Evolutionary conservation across 345 rosid genomes (phyloP), one percentile per base, ranked within the genome.

Genomic region (Lumnitzera littorea): DNA sequence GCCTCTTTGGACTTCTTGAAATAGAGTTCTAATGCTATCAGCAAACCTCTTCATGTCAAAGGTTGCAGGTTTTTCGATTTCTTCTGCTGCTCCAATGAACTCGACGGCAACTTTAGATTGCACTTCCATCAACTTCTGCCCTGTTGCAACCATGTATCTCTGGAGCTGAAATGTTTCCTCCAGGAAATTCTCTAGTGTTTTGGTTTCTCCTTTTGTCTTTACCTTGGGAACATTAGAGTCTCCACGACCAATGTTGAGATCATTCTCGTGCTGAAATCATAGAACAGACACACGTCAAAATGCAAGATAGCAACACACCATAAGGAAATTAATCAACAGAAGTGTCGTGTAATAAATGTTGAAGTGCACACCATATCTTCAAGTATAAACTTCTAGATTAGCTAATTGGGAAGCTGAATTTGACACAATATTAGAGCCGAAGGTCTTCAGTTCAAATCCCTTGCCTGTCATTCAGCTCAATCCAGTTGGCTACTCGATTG

Each of bases 161-260:
- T 89, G 91, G 56, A 91, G 75, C 74, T 88, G 96, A 70, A 91
- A 91, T 46, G 96, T 86, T 65, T 88, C 96, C 63, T 88, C 95
- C 0, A 91, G 80, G 70, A 78, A 88, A 69, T 80, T 85, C 69
- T 86, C 89, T n/a, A 83, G 70, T 29, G 76, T 69, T 71, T 72
- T 88, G 3, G 73, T 86, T 13, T 76, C 76, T 59, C 61, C 84
- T 46, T 73, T 86, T n/a, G 23, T 63, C 65, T 64, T 82, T 36
- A 16, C 63, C 63, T 63, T 76, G 13, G 55, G 24, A 10, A 53
- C 53, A 16, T 51, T 67, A 7, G 70, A 41, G 49, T 72, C 83
- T 64, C 77, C 78, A 3, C 11, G 24, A 48, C 48, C 65, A 15
- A 11, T 60, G 51, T 68, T 83, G 11, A 56, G 65, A 51, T 72